These are phyloP conservation scores for Pholiota molesta DNA, from an alignment of 768 basidiomycete genomes.

Conservation along the genomic window DNA sequence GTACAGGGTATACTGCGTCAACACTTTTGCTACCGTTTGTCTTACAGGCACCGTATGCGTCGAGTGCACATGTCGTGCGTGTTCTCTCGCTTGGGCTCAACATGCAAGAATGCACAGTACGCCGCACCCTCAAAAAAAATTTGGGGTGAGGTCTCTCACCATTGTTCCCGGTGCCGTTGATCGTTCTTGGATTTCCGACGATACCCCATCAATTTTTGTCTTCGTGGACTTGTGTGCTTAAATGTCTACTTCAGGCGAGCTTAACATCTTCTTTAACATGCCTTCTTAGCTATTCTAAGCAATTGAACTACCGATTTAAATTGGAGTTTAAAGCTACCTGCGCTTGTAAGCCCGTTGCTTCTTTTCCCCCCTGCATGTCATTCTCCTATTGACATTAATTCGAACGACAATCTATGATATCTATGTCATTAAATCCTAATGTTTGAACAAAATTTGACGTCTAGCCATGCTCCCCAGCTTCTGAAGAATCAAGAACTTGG, in stretches of 20 bases:
- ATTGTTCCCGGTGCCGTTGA: conserved; percentile 8
- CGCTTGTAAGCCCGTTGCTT: conserved; percentile 3
- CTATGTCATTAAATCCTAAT: background rate
- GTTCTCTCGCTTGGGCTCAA: background rate
- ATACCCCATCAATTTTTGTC: conserved; percentile 5
- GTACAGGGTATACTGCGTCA: background rate
- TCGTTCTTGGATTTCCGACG: conserved; percentile 6
- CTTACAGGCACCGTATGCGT: background rate
- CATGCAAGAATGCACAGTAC: background rate
- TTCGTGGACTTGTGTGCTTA: conserved; percentile 8
- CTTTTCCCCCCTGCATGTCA: conserved; percentile 1
- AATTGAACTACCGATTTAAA: background rate
- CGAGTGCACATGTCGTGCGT: background rate
- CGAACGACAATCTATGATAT: conserved; percentile 1
- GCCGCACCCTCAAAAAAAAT: conserved; percentile 5
- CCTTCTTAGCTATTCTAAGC: background rate
- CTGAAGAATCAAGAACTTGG: background rate
- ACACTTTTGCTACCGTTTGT: background rate
- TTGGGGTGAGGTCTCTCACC: conserved; percentile 1
- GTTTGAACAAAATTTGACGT: background rate
- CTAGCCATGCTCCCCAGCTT: background rate
- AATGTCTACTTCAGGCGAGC: conserved; percentile 6
- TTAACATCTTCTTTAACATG: background rate
- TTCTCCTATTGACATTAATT: background rate
- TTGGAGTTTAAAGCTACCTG: conserved; percentile 5